Evolutionary conservation across 371 early-diverging fungal species (phyloP), one percentile per base, ranked within the genome.

Genomic region (Umbelopsis sp.): DNA sequence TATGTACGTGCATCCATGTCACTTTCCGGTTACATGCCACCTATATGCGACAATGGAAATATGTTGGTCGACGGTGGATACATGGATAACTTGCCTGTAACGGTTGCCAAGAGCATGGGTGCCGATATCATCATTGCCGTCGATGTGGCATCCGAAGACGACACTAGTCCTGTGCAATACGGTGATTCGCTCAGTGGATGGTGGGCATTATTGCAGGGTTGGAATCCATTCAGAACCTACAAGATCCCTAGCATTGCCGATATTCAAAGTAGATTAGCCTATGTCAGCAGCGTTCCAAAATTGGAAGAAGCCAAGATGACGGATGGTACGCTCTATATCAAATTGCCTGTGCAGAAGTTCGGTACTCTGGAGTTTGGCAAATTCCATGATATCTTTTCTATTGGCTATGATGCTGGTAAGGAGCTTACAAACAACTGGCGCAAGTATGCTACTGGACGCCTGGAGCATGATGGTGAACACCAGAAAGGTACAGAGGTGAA

Each of bases 21-120:
- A 1, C 85, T 99, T 12, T 92, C 97, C 3, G 99, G 99, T 5
- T 94, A 89, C 73, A 82, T 97, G 74, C 97, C 97, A 2, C 99
- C 99, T 0, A 83, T 99, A 32, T 98, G 97, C 75, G 98, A 99
- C 76, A 91, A 95, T 68, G 98, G 97, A 29, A 89, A 94, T 66
- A 87, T 99, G 91, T 83, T 99, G n/a, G 90, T 99, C 8, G 99
- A 99, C 79, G 99, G 99, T 64, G 99, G 99, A 1, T 99, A 99
- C 78, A 87, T 97, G 85, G 99, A 99, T 82, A 99, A 99, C 80
- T 82, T 99, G 70, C 99, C 99, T 0, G 99, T 96, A 0, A 94
- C 95, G 52, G 89, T 97, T 14, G 97, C 99, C 92, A 87, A 93
- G 69, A 83, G 83, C 25, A 84, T 96, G 72, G 98, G 99, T 0